phyloP scores from a whole-genome alignment of 257 asterid species.

The Solanum arcanum region DNA sequence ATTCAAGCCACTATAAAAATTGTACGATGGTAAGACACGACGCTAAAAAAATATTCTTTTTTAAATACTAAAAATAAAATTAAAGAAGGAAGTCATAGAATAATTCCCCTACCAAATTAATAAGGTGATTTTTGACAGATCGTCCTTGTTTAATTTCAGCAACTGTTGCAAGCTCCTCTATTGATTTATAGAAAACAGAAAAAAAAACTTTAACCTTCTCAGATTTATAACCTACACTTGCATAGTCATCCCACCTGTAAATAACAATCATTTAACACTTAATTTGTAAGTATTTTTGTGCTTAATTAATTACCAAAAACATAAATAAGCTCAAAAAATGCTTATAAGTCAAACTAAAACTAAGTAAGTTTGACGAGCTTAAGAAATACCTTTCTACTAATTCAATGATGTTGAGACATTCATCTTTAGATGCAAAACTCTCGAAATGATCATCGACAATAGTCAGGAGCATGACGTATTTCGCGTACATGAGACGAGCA shows the following conservation, averaged over 20 bases:
- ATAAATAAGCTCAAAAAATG: too few relatives aligned
- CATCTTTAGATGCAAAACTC: constrained; percentile 20
- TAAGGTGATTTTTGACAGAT: too few relatives aligned
- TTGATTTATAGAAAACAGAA: constrained; percentile 16
- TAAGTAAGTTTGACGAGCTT: too few relatives aligned
- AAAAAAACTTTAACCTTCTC: constrained; percentile 18
- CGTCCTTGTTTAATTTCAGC: constrained; percentile 24
- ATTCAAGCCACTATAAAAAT: constrained; percentile 9
- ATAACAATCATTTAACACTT: not conserved
- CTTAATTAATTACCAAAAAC: too few relatives aligned
- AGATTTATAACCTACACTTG: constrained; percentile 4
- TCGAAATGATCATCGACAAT: constrained; percentile 34
- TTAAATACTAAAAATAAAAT: too few relatives aligned
- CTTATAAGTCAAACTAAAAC: too few relatives aligned
- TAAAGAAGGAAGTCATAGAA: too few relatives aligned
- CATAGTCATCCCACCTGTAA: constrained; percentile 27
- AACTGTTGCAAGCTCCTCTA: constrained; percentile 23
- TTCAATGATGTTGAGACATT: not conserved
- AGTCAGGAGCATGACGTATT: constrained; percentile 10
- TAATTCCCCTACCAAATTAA: not conserved
- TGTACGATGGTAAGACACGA: too few relatives aligned
- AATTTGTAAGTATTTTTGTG: too few relatives aligned
- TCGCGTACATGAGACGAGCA: constrained; percentile 18
- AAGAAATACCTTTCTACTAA: constrained; percentile 6
- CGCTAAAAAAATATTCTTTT: not conserved